A percentile compares a stretch with the other conserved stretches of the same genome.
phyloP scores from a whole-genome alignment of 192 early-diverging fungal genomes.

The Neocallimastix lanati region DNA sequence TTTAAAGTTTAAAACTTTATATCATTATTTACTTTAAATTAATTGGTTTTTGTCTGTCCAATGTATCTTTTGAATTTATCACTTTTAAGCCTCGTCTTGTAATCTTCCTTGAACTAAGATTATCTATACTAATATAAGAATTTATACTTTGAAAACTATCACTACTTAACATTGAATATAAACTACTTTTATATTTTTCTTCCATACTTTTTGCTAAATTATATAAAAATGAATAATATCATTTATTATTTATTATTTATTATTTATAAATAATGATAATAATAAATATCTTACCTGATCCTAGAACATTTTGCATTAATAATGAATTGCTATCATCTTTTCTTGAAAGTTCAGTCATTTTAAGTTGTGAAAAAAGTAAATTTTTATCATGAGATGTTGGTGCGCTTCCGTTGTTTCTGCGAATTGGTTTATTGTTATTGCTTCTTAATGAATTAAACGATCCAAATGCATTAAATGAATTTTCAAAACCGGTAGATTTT shows the following conservation, averaged over 20 bases:
- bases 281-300: background rate
- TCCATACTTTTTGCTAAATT: too few relatives aligned
- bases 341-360: background rate
- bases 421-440: background rate
- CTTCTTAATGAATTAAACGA: background rate
- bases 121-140: background rate
- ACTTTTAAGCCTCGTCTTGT: background rate
- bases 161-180: background rate
- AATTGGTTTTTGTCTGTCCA: background rate
- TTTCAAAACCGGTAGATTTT: too few relatives aligned
- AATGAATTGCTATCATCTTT: background rate
- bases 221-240: too few relatives aligned
- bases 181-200: too few relatives aligned
- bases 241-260: too few relatives aligned
- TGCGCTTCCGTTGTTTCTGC: background rate
- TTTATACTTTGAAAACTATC: background rate
- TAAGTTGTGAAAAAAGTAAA: background rate
- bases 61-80: background rate
- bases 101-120: background rate
- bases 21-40: background rate
- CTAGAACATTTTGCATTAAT: background rate
- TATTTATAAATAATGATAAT: too few relatives aligned
- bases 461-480: too few relatives aligned
- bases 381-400: background rate
- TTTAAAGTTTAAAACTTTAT: too few relatives aligned